Base-by-base conservation (phyloP, 306 rosid genomes). In the Psophocarpus tetragonolobus region DNA sequence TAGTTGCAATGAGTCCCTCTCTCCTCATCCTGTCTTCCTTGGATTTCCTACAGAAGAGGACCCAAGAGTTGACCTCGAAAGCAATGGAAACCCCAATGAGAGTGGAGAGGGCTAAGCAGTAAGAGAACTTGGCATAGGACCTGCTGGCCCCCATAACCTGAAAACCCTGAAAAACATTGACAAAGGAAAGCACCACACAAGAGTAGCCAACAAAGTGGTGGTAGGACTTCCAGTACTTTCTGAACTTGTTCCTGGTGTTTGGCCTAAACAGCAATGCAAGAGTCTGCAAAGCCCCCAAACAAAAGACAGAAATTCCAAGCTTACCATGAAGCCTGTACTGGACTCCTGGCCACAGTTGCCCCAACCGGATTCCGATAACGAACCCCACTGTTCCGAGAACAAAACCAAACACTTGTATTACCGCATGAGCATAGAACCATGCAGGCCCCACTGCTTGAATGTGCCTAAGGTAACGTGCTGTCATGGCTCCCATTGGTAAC, bases 11-110 rank as follows among this genome's bases (percentile, higher is more conserved):
- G 18, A 96, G 32, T 13, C 98, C 98, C 10, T 96, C 96, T 75
- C 94, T 92, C 67, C 91, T 92, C 86, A 96, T 8, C 76, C 88
- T 91, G 72, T 91, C 94, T 68, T 96, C 99, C 81, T 92, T 85
- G 1, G 99, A 84, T 72, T 92, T 91, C 57, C 98, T 86, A 53
- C 98, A 96, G 29, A 96, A 96, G 0, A 96, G 54, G 9, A 96
- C 96, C 99, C 99, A 96, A 7, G 97, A 91, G 44, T 96, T 96
- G 61, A 96, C 99, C 86, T 92, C 99, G 90, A 92, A 80, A 3
- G 96, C 91, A 18, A 96, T 85, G 24, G 78, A 91, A 10, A 79
- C 77, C 2, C 99, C 99, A n/a, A 92, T 61, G 84, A 96, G 6
- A 2, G 93, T 79, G 2, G 97, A 85, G 45, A 96, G 74, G 1